These are phyloP conservation scores for Pyricularia sp. DNA, from an alignment of 2,329 filamentous ascomycete species.

Conservation along the genomic window DNA sequence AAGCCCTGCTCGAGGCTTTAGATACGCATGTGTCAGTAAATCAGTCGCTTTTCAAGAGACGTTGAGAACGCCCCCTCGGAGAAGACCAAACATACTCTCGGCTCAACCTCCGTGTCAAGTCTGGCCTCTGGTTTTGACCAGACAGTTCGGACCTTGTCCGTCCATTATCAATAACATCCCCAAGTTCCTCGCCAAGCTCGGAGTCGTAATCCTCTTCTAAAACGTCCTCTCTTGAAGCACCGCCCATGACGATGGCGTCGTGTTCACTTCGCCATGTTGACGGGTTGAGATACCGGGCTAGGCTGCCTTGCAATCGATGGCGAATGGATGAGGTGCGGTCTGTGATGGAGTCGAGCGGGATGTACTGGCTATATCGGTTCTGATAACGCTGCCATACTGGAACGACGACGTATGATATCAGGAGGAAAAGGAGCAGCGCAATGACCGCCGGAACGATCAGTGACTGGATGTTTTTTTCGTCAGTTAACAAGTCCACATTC, in stretches of 20 bases:
- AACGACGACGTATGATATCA: slow-evolving; percentile 50
- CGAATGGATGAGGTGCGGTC: slow-evolving; percentile 42
- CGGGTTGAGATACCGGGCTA: slow-evolving; percentile 28
- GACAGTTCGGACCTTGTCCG: background rate
- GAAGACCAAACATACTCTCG: slow-evolving; percentile 44
- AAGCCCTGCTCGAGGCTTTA: slow-evolving; percentile 28
- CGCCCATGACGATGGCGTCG: slow-evolving; percentile 15
- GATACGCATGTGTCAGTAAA: slow-evolving; percentile 6
- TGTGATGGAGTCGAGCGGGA: slow-evolving; percentile 53
- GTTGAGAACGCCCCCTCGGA: background rate
- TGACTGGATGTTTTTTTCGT: slow-evolving; percentile 35
- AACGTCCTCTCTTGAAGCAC: slow-evolving; percentile 21
- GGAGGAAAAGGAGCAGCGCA: slow-evolving; percentile 54
- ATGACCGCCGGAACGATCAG: slow-evolving; percentile 58
- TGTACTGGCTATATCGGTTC: slow-evolving; percentile 59
- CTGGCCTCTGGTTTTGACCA: slow-evolving; percentile 20
- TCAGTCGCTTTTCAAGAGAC: background rate
- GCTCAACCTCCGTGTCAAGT: slow-evolving; percentile 52
- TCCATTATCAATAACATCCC: slow-evolving; percentile 39
- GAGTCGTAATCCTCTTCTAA: slow-evolving; percentile 44
- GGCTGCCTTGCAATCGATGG: slow-evolving; percentile 26
- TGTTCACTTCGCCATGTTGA: slow-evolving; percentile 34
- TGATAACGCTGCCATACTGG: slow-evolving; percentile 59
- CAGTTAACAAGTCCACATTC: background rate
- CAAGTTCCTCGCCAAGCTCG: slow-evolving; percentile 58